Conservation (phyloP, 768 basidiomycete genomes). For the Boletus pseudopeckii region DNA sequence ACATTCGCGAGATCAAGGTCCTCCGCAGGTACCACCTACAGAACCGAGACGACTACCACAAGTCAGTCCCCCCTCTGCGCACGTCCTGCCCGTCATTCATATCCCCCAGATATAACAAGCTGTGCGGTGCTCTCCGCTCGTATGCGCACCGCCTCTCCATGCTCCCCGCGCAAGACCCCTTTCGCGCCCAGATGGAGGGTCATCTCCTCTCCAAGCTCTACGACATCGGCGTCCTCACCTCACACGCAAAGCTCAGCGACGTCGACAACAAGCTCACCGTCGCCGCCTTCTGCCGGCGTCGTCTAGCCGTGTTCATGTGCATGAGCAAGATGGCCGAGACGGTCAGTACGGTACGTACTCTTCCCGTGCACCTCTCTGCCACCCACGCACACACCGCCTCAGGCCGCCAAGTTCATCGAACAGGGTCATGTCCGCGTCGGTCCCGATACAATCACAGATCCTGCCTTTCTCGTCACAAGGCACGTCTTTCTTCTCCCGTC, state of each 20-base stretch:
- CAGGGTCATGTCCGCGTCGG: conserved; percentile 98
- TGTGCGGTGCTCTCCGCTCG: conserved; percentile 82
- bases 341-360: conserved; percentile 76
- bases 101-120: conserved; percentile 78
- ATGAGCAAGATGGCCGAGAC: conserved; percentile 94
- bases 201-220: conserved; percentile 92
- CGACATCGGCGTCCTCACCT: conserved; percentile 91
- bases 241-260: conserved; percentile 86
- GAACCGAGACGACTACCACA: conserved; percentile 91
- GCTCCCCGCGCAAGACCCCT: conserved; percentile 86
- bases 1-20: conserved; percentile 85
- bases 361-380: background rate
- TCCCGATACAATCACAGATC: conserved; percentile 93
- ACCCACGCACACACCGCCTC: conserved; percentile 11
- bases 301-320: conserved; percentile 91
- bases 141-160: conserved; percentile 85
- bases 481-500: conserved; percentile 26
- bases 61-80: conserved; percentile 39
- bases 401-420: conserved; percentile 97
- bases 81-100: background rate
- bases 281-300: conserved; percentile 86
- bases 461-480: conserved; percentile 93
- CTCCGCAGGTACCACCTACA: conserved; percentile 96
- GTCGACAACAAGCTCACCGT: conserved; percentile 94
- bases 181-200: conserved; percentile 77